phyloP scores from a whole-genome alignment of 2,329 filamentous ascomycete species.

The Ustulina deusta region DNA sequence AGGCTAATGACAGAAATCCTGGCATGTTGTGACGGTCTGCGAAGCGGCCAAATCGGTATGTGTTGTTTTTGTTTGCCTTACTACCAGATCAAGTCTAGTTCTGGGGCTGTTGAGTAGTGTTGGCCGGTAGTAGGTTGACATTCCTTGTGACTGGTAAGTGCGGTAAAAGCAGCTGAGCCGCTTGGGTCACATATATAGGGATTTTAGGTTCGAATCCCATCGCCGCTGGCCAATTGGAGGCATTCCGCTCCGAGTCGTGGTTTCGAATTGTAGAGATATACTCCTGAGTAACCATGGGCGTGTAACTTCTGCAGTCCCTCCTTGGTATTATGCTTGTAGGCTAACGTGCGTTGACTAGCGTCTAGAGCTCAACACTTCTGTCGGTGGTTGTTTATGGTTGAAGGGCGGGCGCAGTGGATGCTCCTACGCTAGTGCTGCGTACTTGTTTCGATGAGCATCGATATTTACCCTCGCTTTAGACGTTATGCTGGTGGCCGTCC shows the following conservation, averaged over 20 bases:
- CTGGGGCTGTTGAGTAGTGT: constrained; percentile 1
- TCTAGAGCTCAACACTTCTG: neutral
- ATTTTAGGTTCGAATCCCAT: neutral
- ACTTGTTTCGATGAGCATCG: neutral
- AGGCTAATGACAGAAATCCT: neutral
- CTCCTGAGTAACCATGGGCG: neutral
- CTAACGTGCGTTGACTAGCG: neutral
- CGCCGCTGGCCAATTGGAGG: neutral
- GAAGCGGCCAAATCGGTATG: neutral
- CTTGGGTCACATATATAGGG: neutral
- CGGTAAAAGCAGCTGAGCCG: neutral
- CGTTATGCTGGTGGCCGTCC: neutral
- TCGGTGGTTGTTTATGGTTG: neutral
- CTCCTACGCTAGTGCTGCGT: neutral
- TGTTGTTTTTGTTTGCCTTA: constrained; percentile 4
- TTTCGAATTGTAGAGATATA: neutral
- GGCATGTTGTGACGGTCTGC: neutral
- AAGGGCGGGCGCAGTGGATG: neutral
- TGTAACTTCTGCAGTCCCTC: neutral
- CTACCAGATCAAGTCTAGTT: constrained; percentile 17
- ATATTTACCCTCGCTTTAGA: neutral
- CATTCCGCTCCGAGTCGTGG: neutral
- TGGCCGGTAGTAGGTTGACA: neutral
- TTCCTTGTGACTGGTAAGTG: neutral
- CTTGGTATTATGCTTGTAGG: neutral